Base-by-base conservation (phyloP, 2,329 filamentous ascomycete genomes). In the Whalleya microplaca region DNA sequence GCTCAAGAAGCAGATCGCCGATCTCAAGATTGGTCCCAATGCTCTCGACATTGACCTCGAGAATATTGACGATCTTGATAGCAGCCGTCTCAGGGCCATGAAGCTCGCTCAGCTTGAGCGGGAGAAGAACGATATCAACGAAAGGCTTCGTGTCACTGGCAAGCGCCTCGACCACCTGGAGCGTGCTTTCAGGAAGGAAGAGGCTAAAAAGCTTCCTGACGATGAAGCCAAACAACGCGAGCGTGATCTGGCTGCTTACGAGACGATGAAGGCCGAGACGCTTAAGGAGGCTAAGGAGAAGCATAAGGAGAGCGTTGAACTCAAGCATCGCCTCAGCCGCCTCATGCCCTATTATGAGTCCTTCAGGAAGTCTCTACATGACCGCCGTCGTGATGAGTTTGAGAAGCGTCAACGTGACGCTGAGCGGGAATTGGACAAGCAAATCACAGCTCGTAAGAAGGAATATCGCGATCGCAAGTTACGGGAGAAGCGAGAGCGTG, bases 141-240 rank as follows among this genome's bases (percentile, higher is more conserved):
- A 97, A 77, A 92, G 90, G 73, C 85, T 98, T 51, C 89, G 92
- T 68, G 86, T 96, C 68, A 96, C 93, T 58, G 92, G 90, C 74
- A 98, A 97, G 85, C 90, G 95, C 63, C 91, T 97, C 69, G 95
- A 99, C 72, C 94, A 99, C 77, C 80, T 99, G 67, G 95, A 99
- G 81, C 91, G 95, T 79, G 95, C 95, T 40, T 96, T 96, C 84
- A 89, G 95, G 69, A 91, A 94, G 74, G 95, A 98, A 78, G 95
- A 99, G 76, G 79, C 89, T 70, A 96, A 97, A 85, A 94, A 97
- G 77, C 80, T 98, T 56, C 80, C 87, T 55, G 86, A 88, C 48
- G 95, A 99, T 71, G 96, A 96, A 71, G 89, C 90, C 63, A 81
- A 80, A 67, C 95, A 99, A 78, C 87, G 88, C 72, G 85, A 92